Evolutionary conservation across 2,329 filamentous ascomycete species (phyloP).

Genomic region (Penicillium sp.): DNA sequence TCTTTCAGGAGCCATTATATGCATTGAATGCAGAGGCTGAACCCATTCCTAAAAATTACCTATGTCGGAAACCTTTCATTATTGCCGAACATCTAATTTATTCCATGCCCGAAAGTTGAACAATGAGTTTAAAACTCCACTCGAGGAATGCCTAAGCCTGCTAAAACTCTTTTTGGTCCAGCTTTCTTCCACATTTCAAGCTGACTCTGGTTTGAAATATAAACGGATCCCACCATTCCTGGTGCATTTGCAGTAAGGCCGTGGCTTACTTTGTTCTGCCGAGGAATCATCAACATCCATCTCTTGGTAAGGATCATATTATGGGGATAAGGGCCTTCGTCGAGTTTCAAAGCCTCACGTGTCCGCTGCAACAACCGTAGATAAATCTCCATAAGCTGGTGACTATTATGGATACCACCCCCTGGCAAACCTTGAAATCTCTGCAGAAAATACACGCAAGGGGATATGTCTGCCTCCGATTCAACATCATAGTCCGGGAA

Average conservation of each 20-base stretch:
- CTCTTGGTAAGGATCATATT: conserved; percentile 51
- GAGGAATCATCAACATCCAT: conserved; percentile 55
- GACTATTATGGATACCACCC: not conserved
- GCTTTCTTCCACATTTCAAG: conserved; percentile 44
- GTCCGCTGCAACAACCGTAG: conserved; percentile 11
- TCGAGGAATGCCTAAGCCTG: conserved; percentile 37
- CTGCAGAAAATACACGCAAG: conserved; percentile 17
- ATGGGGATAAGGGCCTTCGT: conserved; percentile 38
- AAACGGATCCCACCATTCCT: conserved; percentile 51
- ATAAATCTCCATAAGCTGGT: conserved; percentile 12
- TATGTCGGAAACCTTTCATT: too few species aligned
- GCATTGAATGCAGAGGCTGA: too few species aligned
- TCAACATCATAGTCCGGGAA: conserved; percentile 18
- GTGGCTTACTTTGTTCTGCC: conserved; percentile 39
- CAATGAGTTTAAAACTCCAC: not conserved
- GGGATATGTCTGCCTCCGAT: not conserved
- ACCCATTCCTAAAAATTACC: too few species aligned
- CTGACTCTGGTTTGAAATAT: conserved; percentile 35
- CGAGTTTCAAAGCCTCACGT: conserved; percentile 6
- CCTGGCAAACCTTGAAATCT: conserved; percentile 1
- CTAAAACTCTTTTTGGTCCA: conserved; percentile 42
- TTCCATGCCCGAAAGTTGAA: too few species aligned
- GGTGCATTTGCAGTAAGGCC: conserved; percentile 50
- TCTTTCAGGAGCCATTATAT: too few species aligned
- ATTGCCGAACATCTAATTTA: too few species aligned